Base-by-base conservation (phyloP, 2,329 filamentous ascomycete genomes). In the Aspergillus pseudoterreus region DNA sequence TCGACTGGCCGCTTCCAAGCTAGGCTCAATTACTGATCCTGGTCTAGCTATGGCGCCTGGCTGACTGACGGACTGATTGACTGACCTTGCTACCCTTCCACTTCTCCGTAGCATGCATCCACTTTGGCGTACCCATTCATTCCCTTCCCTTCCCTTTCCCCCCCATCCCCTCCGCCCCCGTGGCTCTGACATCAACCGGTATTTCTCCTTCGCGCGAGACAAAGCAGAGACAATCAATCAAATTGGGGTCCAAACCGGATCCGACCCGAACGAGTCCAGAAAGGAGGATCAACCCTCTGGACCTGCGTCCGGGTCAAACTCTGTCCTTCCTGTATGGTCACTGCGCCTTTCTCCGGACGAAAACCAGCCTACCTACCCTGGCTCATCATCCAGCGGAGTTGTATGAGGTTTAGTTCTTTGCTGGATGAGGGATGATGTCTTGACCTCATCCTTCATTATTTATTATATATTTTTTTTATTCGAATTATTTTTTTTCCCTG, bases 221-320 rank as follows among this genome's bases (percentile, higher is more conserved):
- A 62, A 57, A 54, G 50, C 55, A 57, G 49, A 59, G 56, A 60
- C 57, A 61, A 58, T 55, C 52, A 53, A 58, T 30, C 27, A 60
- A 58, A 57, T 61, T 58, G 58, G 45, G 56, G 58, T 60, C 63
- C 57, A 64, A 65, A 60, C 61, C 61, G 62, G 63, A 64, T 63
- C 55, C 54, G 50, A 59, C 58, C 61, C 58, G 64, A 63, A 65
- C 63, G 59, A 64, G 61, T 56, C 63, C 62, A 64, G 61, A 67
- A 66, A 64, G 64, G 65, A 66, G 65, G 66, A 70, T 69, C 67
- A 68, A 60, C 66, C 65, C 62, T 67, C 60, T 69, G 66, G 67
- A 68, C 65, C 67, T 70, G 67, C 66, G 65, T 69, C 67, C 64
- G 62, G 65, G 58, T 64, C 64, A 66, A 70, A 69, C 64, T 69